Evolutionary conservation across 169 alveolate genomes (phyloP).

Genomic region (Plasmodium fragile): DNA sequence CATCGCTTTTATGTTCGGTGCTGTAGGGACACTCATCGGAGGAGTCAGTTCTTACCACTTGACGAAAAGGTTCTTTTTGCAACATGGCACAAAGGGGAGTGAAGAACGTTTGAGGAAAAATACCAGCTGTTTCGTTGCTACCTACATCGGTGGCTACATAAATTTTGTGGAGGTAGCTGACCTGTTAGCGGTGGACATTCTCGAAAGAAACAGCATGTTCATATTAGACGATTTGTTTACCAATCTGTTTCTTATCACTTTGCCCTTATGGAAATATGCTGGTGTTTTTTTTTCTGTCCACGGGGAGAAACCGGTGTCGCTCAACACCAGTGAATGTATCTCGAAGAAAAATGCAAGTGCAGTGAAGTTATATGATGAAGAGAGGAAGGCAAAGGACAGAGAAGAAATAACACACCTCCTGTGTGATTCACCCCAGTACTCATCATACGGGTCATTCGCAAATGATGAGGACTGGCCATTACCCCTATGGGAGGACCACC

Average conservation of each 20-base stretch:
- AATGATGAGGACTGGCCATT: not conserved
- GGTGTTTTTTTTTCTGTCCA: not conserved
- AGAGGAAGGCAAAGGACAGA: not conserved
- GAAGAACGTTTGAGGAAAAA: constrained; percentile 2
- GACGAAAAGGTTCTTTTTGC: constrained; percentile 3
- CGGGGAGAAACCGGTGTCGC: not conserved
- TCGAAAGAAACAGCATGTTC: constrained; percentile 22
- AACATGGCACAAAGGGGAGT: not conserved
- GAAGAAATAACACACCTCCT: not conserved
- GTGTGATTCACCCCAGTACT: not conserved
- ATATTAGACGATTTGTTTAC: constrained; percentile 62
- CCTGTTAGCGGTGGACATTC: not conserved
- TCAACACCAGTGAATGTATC: not conserved
- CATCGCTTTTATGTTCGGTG: constrained; percentile 38
- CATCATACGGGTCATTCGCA: constrained; percentile 26
- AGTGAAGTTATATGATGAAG: not conserved
- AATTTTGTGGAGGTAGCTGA: constrained; percentile 47
- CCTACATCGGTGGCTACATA: constrained; percentile 51
- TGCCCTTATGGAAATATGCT: constrained; percentile 25
- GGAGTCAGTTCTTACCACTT: constrained; percentile 21
- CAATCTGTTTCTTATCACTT: constrained; percentile 26
- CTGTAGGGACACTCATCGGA: constrained; percentile 26
- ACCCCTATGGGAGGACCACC: not conserved
- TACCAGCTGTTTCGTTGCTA: constrained; percentile 28
- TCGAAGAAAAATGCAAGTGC: not conserved